A percentile compares a stretch with the other conserved stretches of the same genome.
Conservation (phyloP, 352 stramenopile genomes). For the Globisporangium carolinianum region DNA sequence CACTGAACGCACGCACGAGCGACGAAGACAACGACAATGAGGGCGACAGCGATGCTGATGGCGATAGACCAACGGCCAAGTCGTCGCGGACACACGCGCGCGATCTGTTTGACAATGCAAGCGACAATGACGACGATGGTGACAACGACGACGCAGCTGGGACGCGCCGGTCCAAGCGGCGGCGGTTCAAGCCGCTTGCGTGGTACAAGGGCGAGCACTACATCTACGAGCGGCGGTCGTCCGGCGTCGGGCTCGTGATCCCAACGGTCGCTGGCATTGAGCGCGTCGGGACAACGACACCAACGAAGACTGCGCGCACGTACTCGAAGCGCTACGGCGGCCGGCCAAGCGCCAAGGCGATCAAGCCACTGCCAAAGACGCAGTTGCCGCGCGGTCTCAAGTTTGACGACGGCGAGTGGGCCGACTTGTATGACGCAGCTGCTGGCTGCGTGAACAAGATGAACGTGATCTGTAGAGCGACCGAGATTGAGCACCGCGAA, state of each 20-base stretch:
- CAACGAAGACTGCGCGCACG: conserved; percentile 33
- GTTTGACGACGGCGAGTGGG: conserved; percentile 67
- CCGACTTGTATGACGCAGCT: conserved; percentile 55
- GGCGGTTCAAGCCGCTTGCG: conserved; percentile 75
- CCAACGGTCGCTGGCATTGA: conserved; percentile 73
- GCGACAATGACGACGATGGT: conserved; percentile 39
- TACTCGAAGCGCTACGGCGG: conserved; percentile 13
- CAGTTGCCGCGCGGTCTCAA: conserved; percentile 43
- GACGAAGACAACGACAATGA: conserved; percentile 29
- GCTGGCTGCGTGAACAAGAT: conserved; percentile 60
- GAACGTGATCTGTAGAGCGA: conserved; percentile 72
- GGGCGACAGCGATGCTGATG: not conserved
- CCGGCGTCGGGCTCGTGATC: conserved; percentile 74
- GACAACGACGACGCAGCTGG: conserved; percentile 31
- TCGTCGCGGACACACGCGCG: conserved; percentile 13
- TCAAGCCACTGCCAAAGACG: conserved; percentile 30
- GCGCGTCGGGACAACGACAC: conserved; percentile 47
- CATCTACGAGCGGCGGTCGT: conserved; percentile 77
- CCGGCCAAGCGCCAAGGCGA: conserved; percentile 13
- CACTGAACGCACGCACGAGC: conserved; percentile 38
- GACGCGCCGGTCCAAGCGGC: conserved; percentile 68
- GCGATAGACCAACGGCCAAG: conserved; percentile 8
- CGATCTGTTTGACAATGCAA: conserved; percentile 27
- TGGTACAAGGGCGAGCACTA: conserved; percentile 88
- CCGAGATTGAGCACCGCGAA: conserved; percentile 67